phyloP scores from a whole-genome alignment of 1,284 basidiomycete genomes.

The Trametes versicolor region DNA sequence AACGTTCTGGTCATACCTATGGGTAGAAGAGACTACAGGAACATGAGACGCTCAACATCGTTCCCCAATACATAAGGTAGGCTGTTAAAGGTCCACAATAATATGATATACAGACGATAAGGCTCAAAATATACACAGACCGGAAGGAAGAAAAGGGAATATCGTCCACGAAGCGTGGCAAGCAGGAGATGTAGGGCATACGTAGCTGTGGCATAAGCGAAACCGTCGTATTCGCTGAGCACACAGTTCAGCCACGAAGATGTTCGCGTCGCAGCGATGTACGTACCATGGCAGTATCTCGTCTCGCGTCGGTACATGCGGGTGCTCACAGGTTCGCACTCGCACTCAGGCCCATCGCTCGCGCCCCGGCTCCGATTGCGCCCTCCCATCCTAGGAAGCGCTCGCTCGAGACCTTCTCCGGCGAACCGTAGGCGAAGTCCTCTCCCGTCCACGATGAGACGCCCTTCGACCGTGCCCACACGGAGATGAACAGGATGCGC shows the following conservation, averaged over 20 bases:
- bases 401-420: slow-evolving; percentile 52
- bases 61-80: slow-evolving; percentile 32
- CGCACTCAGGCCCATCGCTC: slow-evolving; percentile 68
- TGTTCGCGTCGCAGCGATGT: neutral
- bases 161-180: slow-evolving; percentile 14
- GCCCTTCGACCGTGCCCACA: slow-evolving; percentile 88
- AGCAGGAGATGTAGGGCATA: slow-evolving; percentile 14
- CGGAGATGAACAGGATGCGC: slow-evolving; percentile 92
- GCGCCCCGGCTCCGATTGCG: slow-evolving; percentile 75
- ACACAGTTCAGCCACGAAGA: slow-evolving; percentile 19
- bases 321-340: slow-evolving; percentile 27
- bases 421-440: slow-evolving; percentile 47
- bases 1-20: slow-evolving; percentile 6
- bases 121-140: slow-evolving; percentile 21
- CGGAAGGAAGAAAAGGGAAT: slow-evolving; percentile 5
- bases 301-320: slow-evolving; percentile 1
- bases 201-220: slow-evolving; percentile 14
- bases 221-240: slow-evolving; percentile 15
- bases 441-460: slow-evolving; percentile 64
- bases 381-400: slow-evolving; percentile 83
- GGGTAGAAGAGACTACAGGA: slow-evolving; percentile 22
- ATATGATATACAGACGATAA: slow-evolving; percentile 24
- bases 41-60: slow-evolving; percentile 34
- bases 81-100: slow-evolving; percentile 10
- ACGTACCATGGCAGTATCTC: slow-evolving; percentile 19